Evolutionary conservation across 257 asterid species (phyloP), one percentile per base, ranked within the genome.

Genomic region (Vinca minor): DNA sequence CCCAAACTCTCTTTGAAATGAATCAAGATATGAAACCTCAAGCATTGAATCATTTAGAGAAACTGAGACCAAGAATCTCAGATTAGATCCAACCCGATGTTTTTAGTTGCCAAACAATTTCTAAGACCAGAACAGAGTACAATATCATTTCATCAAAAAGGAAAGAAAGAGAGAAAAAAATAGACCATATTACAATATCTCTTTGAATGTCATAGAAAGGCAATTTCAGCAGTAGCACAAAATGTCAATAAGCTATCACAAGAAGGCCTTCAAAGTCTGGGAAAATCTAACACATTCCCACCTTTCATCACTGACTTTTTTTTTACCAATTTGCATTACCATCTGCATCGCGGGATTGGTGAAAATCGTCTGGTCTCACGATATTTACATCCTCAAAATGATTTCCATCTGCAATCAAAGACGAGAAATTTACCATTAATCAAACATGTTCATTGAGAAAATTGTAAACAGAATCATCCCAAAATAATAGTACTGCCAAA

Each of bases 351-450:
- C 74, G 85, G 46, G 85, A 68, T 44, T 78, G 86, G 74, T 72
- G 59, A 57, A 65, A 76, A 66, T 88, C 95, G 39, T 68, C 46
- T 8, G 92, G 74, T 76, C 75, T 74, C 73, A 60, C 77, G 3
- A 88, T 78, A 78, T 82, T 86, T 39, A 88, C 81, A 5, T 79
- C 96, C 79, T 88, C 95, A 48, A 84, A 88, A 62, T 82, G 87
- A 35, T 74, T 79, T 64, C 81, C 92, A 73, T 77, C 96, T 88
- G 32, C 45, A 74, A 25, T 32, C 58, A 25, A 52, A n/a, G n/a
- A n/a, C n/a, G n/a, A n/a, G n/a, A n/a, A n/a, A n/a, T n/a, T n/a
- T n/a, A n/a, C 38, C 4, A 34, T 34, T 2, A 34, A 34, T n/a
- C n/a, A n/a, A 56, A 8, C 18, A 45, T 26, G 9, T 29, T 20